Evolutionary conservation across 2,329 filamentous ascomycete species (phyloP), one percentile per base, ranked within the genome.

Genomic region (Corynespora cassiicola): DNA sequence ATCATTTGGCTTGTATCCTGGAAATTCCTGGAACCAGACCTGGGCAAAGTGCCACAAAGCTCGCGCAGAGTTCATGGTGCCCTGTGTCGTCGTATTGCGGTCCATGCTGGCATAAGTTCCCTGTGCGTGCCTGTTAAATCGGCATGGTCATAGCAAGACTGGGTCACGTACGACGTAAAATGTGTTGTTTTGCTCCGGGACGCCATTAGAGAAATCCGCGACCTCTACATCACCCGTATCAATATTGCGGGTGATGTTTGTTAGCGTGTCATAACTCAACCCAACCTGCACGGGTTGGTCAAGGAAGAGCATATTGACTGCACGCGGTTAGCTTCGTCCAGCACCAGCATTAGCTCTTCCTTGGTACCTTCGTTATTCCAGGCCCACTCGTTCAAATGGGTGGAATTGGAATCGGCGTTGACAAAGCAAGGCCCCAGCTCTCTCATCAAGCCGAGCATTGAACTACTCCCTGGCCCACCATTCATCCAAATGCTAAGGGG

Each of bases 21-120:
- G 82, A 41, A 87, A 87, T 19, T 81, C 76, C 4, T 78, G 72
- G 37, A 83, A 81, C 73, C 84, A 88, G 1, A 75, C 74, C 56
- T 84, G 80, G 1, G 78, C 73, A 61, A 83, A 82, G 51, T 59
- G 73, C 80, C 80, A 83, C 5, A 82, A 64, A 7, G 76, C 74
- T 45, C 74, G 71, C n/a, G 77, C 79, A 18, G 77, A 74, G 51
- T 77, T 77, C 35, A 72, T 63, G 0, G 77, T 80, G 5, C 70
- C 75, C 27, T 77, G 78, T 0, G 78, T 74, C 3, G 74, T 73
- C 2, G 65, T 54, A 6, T 70, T 70, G 7, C 50, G 28, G 42
- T 72, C 70, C 45, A 71, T 68, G 36, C 70, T 79, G 2, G 75
- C 62, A 24, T 77, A 77, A 2, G 76, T 82, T 12, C 80, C n/a